These are phyloP conservation scores for Vitis hybrid DNA, from an alignment of 177 flowering plant genomes.

Conservation along the genomic window DNA sequence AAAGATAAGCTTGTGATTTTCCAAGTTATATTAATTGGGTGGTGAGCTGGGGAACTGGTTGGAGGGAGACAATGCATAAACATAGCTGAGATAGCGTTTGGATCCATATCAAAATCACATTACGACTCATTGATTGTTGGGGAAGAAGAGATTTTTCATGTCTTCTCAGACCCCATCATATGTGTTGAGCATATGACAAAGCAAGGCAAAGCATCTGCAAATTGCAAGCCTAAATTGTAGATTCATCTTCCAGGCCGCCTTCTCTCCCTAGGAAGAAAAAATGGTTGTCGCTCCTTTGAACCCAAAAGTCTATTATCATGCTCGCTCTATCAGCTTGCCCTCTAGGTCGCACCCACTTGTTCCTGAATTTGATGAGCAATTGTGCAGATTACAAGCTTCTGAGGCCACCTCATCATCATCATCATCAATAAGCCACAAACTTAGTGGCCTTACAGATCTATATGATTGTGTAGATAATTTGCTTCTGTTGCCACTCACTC, in stretches of 20 bases:
- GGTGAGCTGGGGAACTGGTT: no score
- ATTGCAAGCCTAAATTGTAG: neutral
- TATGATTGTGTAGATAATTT: neutral
- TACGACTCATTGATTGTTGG: neutral
- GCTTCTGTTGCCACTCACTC: slow-evolving; percentile 4
- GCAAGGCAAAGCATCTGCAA: slow-evolving; percentile 1
- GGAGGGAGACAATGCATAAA: slow-evolving; percentile 7
- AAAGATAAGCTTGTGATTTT: no score
- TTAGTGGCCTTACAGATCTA: neutral
- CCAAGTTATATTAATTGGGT: no score
- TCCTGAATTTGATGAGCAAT: neutral
- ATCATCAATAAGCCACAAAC: neutral
- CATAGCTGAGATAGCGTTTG: slow-evolving; percentile 2
- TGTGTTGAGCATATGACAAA: neutral
- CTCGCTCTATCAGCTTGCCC: neutral
- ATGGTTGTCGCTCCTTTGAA: neutral
- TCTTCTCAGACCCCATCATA: neutral
- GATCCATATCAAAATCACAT: slow-evolving; percentile 9
- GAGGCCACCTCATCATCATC: neutral
- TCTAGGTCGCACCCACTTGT: neutral
- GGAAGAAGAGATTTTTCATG: neutral
- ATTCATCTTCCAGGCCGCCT: no score
- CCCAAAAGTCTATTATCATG: no score
- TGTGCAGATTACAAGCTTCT: no score
- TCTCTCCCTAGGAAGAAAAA: neutral